phyloP scores from a whole-genome alignment of 352 stramenopile genomes.

The Phytophthora pini region DNA sequence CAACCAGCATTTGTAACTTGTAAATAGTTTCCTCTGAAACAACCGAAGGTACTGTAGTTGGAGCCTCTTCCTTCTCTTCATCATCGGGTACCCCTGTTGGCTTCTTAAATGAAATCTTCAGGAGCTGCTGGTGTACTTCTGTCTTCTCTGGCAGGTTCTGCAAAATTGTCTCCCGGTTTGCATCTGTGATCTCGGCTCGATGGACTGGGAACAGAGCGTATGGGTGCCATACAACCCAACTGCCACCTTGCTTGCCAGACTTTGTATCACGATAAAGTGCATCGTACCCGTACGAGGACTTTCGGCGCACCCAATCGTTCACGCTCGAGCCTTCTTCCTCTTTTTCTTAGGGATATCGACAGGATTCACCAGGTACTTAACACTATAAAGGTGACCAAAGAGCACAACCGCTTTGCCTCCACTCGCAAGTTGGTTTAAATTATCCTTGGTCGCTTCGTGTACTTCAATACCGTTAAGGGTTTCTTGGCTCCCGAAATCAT shows the following conservation, averaged over 20 bases:
- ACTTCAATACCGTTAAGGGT: slow-evolving; percentile 46
- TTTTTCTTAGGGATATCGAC: slow-evolving; percentile 37
- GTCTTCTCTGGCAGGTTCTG: too few relatives aligned
- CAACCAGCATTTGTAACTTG: too few relatives aligned
- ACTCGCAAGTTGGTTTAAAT: slow-evolving; percentile 27
- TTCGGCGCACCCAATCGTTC: slow-evolving; percentile 43
- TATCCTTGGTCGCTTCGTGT: slow-evolving; percentile 47
- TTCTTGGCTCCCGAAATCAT: slow-evolving; percentile 42
- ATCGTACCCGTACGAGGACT: slow-evolving; percentile 59
- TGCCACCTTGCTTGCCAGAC: slow-evolving; percentile 7
- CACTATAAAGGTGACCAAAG: slow-evolving; percentile 47
- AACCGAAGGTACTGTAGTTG: too few relatives aligned
- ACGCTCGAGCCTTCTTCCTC: slow-evolving; percentile 24
- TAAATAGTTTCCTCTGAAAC: too few relatives aligned
- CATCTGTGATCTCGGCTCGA: slow-evolving; percentile 37
- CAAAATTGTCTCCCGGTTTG: too few relatives aligned
- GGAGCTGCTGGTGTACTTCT: too few relatives aligned
- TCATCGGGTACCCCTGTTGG: too few relatives aligned
- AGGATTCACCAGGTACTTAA: slow-evolving; percentile 32
- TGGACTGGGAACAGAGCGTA: slow-evolving; percentile 53
- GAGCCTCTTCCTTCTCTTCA: too few relatives aligned
- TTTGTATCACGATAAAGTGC: slow-evolving; percentile 41
- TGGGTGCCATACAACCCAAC: slow-evolving; percentile 57
- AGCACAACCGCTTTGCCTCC: slow-evolving; percentile 25
- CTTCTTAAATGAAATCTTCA: slow-evolving; percentile 31